Evolutionary conservation across 2,329 filamentous ascomycete species (phyloP).

Genomic region (Colletotrichum horii): DNA sequence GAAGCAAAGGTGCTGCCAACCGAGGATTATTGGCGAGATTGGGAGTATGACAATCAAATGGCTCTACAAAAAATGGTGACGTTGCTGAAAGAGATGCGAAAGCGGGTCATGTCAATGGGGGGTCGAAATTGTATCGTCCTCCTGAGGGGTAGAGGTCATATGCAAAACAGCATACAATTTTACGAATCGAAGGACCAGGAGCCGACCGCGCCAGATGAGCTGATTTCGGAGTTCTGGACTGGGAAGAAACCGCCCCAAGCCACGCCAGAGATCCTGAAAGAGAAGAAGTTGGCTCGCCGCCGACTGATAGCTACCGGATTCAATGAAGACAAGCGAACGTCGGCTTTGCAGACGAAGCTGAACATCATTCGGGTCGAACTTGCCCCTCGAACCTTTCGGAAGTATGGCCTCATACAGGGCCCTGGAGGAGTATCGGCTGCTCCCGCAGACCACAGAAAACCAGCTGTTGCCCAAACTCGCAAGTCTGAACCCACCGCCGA

Average conservation of each 20-base stretch:
- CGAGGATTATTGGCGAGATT: background rate
- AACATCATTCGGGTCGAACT: background rate
- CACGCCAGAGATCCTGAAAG: background rate
- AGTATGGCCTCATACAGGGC: too few species aligned
- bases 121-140: background rate
- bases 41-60: background rate
- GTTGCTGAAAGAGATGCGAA: background rate
- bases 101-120: background rate
- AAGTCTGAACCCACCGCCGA: background rate
- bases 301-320: background rate
- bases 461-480: background rate
- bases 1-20: background rate
- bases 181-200: background rate
- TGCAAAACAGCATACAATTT: background rate
- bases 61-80: background rate
- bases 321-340: background rate
- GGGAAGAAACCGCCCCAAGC: background rate
- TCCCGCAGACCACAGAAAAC: background rate
- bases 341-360: background rate
- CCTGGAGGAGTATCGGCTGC: background rate
- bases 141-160: fast-evolving
- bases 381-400: background rate
- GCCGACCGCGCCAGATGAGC: background rate
- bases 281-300: background rate
- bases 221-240: background rate